These are phyloP conservation scores for Herpotrichia juniperi DNA, from an alignment of 2,329 filamentous ascomycete species.

Conservation along the genomic window DNA sequence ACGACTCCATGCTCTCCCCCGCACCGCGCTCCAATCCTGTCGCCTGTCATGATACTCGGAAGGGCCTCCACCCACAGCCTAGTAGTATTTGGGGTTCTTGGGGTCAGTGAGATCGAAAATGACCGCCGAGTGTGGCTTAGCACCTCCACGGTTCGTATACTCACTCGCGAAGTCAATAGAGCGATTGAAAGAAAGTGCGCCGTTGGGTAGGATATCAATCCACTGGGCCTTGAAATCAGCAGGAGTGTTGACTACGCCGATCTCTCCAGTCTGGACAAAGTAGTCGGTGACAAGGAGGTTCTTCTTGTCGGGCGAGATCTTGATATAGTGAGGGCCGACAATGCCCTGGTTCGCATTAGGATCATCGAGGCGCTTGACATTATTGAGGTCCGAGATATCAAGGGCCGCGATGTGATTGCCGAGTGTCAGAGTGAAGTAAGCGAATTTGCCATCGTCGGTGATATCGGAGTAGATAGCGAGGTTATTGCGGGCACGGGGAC, in stretches of 20 bases:
- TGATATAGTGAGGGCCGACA: constrained; percentile 68
- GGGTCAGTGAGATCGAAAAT: constrained; percentile 65
- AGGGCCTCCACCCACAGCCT: background rate
- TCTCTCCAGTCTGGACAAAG: constrained; percentile 68
- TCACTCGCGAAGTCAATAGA: constrained; percentile 62
- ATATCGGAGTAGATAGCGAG: constrained; percentile 68
- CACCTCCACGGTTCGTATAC: constrained; percentile 63
- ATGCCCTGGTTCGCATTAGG: constrained; percentile 64
- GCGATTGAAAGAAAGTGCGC: constrained; percentile 64
- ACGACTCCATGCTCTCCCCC: background rate
- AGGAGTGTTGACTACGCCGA: constrained; percentile 65
- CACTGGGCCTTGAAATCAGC: constrained; percentile 68
- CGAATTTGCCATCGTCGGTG: constrained; percentile 61
- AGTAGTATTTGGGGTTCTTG: constrained; percentile 57
- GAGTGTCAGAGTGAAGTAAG: constrained; percentile 64
- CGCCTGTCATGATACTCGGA: background rate
- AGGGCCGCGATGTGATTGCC: constrained; percentile 67
- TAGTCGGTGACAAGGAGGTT: constrained; percentile 69
- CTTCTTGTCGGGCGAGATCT: constrained; percentile 68
- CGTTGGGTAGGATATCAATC: constrained; percentile 63
- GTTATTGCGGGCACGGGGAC: constrained; percentile 61
- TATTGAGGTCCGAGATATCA: constrained; percentile 66
- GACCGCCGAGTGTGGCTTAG: constrained; percentile 62
- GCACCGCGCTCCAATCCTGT: background rate
- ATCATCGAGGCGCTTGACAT: constrained; percentile 66